Percentiles rank a stretch among this genome's conserved stretches.
Conservation (phyloP, 2,329 filamentous ascomycete genomes). For the Aspergillus neoniger region DNA sequence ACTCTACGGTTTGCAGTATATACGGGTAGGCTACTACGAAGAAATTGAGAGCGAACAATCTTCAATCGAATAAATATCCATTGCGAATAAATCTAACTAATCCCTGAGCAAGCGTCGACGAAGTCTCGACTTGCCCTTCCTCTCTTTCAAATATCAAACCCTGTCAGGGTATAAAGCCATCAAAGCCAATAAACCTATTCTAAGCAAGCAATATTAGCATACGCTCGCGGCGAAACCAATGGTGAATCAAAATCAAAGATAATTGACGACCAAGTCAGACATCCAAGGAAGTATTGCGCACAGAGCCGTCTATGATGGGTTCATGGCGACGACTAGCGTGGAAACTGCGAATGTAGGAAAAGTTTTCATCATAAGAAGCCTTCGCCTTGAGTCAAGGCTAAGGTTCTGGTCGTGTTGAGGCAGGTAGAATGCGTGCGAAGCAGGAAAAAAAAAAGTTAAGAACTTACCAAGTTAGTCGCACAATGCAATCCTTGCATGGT, state of each 20-base stretch:
- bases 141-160: too few species aligned
- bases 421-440: not conserved
- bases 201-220: conserved; percentile 13
- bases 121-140: not conserved
- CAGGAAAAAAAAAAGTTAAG: not conserved
- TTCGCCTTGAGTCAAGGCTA: not conserved
- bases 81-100: not conserved
- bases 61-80: not conserved
- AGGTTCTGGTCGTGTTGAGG: conserved; percentile 23
- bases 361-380: conserved; percentile 43
- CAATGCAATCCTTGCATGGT: too few species aligned
- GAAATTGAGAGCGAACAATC: too few species aligned
- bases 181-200: not conserved
- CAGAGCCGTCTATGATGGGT: conserved; percentile 39
- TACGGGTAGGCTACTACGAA: not conserved
- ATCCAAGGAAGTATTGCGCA: conserved; percentile 44
- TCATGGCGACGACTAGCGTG: conserved; percentile 42
- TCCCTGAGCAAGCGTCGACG: too few species aligned
- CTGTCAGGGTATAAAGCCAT: not conserved
- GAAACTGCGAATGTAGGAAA: conserved; percentile 48
- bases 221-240: conserved; percentile 19
- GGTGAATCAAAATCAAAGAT: not conserved
- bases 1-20: too few species aligned
- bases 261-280: conserved; percentile 29
- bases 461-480: conserved; percentile 5